These are phyloP conservation scores for Theileria orientalis DNA, from an alignment of 169 alveolate genomes.

Conservation along the genomic window DNA sequence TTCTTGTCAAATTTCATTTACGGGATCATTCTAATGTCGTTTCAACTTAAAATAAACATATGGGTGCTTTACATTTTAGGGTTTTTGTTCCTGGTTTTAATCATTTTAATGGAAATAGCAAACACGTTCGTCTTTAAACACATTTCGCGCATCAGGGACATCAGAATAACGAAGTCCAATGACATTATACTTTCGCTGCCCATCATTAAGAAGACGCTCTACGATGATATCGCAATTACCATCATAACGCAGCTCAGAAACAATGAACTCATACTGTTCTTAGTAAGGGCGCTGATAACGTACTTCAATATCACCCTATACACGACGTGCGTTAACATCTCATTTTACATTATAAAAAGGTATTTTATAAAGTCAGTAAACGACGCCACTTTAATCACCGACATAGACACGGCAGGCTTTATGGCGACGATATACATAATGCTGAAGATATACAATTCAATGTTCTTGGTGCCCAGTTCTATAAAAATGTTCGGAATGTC, in stretches of 20 bases:
- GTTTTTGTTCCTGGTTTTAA: constrained; percentile 1
- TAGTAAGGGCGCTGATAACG: constrained; percentile 8
- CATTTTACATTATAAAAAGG: constrained; percentile 13
- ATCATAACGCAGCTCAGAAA: constrained; percentile 26
- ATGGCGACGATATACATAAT: constrained; percentile 34
- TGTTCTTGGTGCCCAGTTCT: constrained; percentile 21
- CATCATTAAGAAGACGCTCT: constrained; percentile 11
- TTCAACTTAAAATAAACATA: constrained; percentile 4
- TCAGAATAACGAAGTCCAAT: constrained; percentile 24
- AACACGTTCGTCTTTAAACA: constrained; percentile 26
- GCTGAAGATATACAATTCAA: constrained; percentile 9
- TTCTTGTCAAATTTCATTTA: constrained; percentile 12
- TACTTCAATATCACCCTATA: constrained; percentile 19
- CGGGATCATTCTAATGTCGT: constrained; percentile 26
- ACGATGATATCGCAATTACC: constrained; percentile 50
- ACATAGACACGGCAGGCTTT: constrained; percentile 26
- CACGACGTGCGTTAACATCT: background rate
- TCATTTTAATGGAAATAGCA: constrained; percentile 11
- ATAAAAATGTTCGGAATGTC: constrained; percentile 16
- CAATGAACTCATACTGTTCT: constrained; percentile 33
- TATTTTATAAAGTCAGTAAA: constrained; percentile 21
- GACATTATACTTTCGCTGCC: constrained; percentile 15
- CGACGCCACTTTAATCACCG: background rate
- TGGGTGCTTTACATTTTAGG: constrained; percentile 5
- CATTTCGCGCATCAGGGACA: too few species aligned